Conservation (phyloP, 805 yeast genomes). For the Saccharomycopsis sp. region DNA sequence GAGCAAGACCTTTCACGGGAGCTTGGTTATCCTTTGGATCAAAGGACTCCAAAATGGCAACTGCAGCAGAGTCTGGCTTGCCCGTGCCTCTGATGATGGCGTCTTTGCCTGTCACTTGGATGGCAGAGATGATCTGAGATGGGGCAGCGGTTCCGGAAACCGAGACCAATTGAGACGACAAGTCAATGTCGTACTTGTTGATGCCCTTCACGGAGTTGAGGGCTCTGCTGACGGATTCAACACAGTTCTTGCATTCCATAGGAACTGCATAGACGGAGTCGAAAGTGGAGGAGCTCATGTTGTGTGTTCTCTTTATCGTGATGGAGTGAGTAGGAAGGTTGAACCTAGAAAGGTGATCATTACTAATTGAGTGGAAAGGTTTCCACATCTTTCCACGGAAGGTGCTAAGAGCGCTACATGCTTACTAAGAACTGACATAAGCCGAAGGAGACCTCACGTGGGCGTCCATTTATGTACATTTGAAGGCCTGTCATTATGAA, state of each 20-base stretch:
- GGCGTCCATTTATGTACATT: too few relatives aligned
- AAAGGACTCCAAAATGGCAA: slow-evolving; percentile 75
- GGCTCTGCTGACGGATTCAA: slow-evolving; percentile 46
- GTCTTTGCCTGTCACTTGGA: slow-evolving; percentile 72
- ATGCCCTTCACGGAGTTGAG: slow-evolving; percentile 45
- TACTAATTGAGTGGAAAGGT: too few relatives aligned
- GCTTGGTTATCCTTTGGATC: slow-evolving; percentile 33
- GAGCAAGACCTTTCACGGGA: slow-evolving; percentile 79
- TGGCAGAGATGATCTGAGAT: slow-evolving; percentile 54
- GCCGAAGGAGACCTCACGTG: too few relatives aligned
- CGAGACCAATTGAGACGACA: slow-evolving; percentile 50
- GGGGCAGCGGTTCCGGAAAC: slow-evolving; percentile 72
- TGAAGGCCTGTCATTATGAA: too few relatives aligned
- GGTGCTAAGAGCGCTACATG: too few relatives aligned
- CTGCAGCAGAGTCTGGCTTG: slow-evolving; percentile 79
- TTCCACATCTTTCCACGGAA: too few relatives aligned
- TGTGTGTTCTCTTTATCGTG: not conserved
- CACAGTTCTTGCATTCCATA: slow-evolving; percentile 69
- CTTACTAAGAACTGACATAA: too few relatives aligned
- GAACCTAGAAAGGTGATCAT: too few relatives aligned
- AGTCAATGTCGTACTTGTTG: slow-evolving; percentile 44
- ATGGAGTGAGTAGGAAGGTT: too few relatives aligned
- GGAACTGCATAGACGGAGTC: slow-evolving; percentile 81
- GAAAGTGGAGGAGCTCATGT: slow-evolving; percentile 24
- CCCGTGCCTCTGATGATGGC: slow-evolving; percentile 93